Evolutionary conservation across 1,284 basidiomycete species (phyloP), one percentile per base, ranked within the genome.

Genomic region (Ustilago nuda): DNA sequence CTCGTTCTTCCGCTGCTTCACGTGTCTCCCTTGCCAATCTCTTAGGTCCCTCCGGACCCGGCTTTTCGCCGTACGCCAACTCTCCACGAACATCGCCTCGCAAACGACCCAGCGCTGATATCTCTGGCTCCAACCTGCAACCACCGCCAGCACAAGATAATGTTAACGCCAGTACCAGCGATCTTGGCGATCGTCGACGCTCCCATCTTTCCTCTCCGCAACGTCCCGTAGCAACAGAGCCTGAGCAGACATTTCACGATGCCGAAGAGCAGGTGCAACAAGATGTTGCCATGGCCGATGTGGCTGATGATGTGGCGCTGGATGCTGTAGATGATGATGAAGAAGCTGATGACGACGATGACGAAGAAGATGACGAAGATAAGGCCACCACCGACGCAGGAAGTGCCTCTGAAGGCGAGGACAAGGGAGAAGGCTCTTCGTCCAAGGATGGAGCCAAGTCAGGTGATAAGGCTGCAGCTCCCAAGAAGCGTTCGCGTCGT

Each of bases 341-440:
- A 27, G 56, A 61, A 23, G 74, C 51, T 17, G 61, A 68, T 4
- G 79, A 72, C 9, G 66, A 74, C 15, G 74, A 77, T 6, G 75
- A 72, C 0, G 76, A 70, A 30, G 73, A 65, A 6, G 79, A 75
- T 7, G 79, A 82, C 30, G 77, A 72, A 13, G 78, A 70, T 43
- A 73, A 73, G 19, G 65, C 59, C 0, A 70, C 70, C 35, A 72
- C 67, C 4, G 80, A 80, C 27, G 70, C 66, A 13, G 80, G 71
- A 12, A 79, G 74, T 23, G 78, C 71, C 9, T 70, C 74, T 1
- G 78, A 76, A 43, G 76, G 66, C 8, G 81, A 80, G 12, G 76
- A 79, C 45, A 75, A 79, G 27, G 67, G 61, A 12, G 69, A 76
- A 43, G 72, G 64, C 1, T 56, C 61, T 15, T 66, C 62, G 1